Conservation (phyloP, 1,139 yeast genomes). For the Geotrichum citri-aurantii region DNA sequence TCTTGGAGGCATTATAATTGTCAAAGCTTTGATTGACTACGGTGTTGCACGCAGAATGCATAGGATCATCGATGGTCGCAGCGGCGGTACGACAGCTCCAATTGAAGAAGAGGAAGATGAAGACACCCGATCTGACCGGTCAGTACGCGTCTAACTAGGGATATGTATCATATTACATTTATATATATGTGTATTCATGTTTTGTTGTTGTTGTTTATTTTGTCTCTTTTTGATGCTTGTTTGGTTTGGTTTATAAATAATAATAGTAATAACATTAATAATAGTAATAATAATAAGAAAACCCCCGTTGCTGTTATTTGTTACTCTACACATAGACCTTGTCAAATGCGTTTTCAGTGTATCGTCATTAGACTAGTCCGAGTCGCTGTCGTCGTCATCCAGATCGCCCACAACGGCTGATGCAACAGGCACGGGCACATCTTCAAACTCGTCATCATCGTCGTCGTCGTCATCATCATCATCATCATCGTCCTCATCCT, state of each 20-base stretch:
- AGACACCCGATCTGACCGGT: background rate
- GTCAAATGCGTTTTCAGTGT: constrained; percentile 15
- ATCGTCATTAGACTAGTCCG: constrained; percentile 27
- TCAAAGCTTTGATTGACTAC: constrained; percentile 67
- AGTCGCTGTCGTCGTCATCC: constrained; percentile 31
- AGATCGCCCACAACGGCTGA: constrained; percentile 29
- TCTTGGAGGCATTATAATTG: constrained; percentile 59
- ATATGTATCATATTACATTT: background rate
- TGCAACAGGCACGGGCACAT: constrained; percentile 48
- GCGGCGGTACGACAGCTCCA: constrained; percentile 19
- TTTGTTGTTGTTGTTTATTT: background rate
- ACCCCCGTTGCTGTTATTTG: background rate
- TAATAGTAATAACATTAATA: too few species aligned
- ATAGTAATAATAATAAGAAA: background rate
- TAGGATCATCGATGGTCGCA: constrained; percentile 40
- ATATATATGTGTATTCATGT: too few species aligned
- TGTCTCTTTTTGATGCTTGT: background rate
- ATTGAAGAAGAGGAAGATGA: background rate
- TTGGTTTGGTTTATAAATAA: background rate
- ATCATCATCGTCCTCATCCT: constrained; percentile 43
- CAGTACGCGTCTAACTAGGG: background rate
- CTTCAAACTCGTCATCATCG: constrained; percentile 59
- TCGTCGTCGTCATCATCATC: constrained; percentile 51
- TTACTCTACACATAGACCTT: background rate
- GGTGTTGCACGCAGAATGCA: constrained; percentile 75